Evolutionary conservation across 2,329 filamentous ascomycete genomes (phyloP).

Genomic region (Pseudogymnoascus sp.): DNA sequence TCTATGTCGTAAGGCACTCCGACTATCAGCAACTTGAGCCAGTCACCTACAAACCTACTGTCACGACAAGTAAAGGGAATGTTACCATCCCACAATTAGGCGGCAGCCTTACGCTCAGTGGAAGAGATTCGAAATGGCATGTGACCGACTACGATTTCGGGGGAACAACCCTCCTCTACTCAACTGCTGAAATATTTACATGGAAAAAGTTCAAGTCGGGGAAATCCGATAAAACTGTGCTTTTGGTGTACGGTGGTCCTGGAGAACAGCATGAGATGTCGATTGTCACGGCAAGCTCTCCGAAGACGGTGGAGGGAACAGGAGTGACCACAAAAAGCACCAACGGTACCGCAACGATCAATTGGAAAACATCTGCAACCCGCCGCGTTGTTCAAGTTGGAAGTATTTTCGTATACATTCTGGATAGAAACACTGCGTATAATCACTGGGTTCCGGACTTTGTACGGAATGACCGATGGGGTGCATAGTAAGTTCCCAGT

Average conservation of each 20-base stretch:
- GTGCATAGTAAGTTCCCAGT: conserved; percentile 23
- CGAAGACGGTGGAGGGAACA: conserved; percentile 25
- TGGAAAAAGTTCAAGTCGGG: conserved; percentile 51
- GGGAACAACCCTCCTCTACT: conserved; percentile 55
- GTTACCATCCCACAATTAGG: conserved; percentile 53
- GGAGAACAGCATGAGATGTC: conserved; percentile 58
- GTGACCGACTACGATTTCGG: conserved; percentile 61
- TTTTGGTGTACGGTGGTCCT: conserved; percentile 57
- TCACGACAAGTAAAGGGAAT: conserved; percentile 52
- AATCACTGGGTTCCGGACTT: conserved; percentile 61
- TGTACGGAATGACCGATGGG: conserved; percentile 32
- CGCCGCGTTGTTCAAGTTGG: conserved; percentile 45
- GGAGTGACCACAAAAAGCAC: conserved; percentile 28
- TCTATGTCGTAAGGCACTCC: conserved; percentile 61
- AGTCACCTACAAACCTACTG: conserved; percentile 54
- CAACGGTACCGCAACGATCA: conserved; percentile 40
- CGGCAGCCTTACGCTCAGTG: conserved; percentile 48
- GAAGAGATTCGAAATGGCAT: conserved; percentile 61
- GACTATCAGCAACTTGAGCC: conserved; percentile 53
- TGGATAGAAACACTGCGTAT: conserved; percentile 60
- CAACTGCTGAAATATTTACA: conserved; percentile 62
- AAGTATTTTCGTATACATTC: conserved; percentile 23
- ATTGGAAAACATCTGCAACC: conserved; percentile 49
- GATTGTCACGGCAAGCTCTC: conserved; percentile 32
- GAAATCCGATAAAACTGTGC: conserved; percentile 44